Evolutionary conservation across 257 asterid species (phyloP), one percentile per base, ranked within the genome.

Genomic region (Solanum bukasovii): DNA sequence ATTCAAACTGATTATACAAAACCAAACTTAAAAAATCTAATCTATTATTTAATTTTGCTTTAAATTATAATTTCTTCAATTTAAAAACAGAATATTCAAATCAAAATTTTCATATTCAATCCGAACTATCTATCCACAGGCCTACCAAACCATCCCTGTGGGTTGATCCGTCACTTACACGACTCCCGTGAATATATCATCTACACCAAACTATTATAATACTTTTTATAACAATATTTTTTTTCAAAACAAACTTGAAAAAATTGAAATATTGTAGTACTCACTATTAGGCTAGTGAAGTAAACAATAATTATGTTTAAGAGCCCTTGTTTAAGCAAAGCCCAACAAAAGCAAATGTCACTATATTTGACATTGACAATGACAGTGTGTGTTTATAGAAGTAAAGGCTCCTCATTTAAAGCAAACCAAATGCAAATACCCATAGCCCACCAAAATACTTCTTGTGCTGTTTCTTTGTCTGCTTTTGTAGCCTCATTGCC

Each of bases 371-470:
- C 70, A 87, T 63, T 40, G 46, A 37, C 70, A 87, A 25, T 16
- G 83, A 84, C 68, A 46, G 6, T 59, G 73, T 87, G 88, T 40
- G 61, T 0, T 46, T 14, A 21, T 8, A 9, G 9, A 75, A 75
- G 56, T 79, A 63, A 21, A 81, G 85, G 85, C 85, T 81, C 92
- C 91, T 49, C 70, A 87, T 88, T 90, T 89, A 40, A 92, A 92
- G 91, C 92, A 65, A 59, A 20, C 10, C 67, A 20, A 91, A 83
- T 37, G 84, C 84, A 38, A 71, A 81, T 81, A 49, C 73, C 40
- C 84, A 88, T 88, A 83, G 91, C 85, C 49, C 84, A 63, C 79
- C 86, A 90, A 87, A 91, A 90, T 83, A 86, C 38, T 13, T 85
- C 37, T 38, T 89, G 59, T 13, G 65, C 46, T 63, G 40, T 46